Percentiles rank a stretch among this genome's conserved stretches.
phyloP scores from a whole-genome alignment of 2,329 filamentous ascomycete genomes.

The Rutstroemia sp. region DNA sequence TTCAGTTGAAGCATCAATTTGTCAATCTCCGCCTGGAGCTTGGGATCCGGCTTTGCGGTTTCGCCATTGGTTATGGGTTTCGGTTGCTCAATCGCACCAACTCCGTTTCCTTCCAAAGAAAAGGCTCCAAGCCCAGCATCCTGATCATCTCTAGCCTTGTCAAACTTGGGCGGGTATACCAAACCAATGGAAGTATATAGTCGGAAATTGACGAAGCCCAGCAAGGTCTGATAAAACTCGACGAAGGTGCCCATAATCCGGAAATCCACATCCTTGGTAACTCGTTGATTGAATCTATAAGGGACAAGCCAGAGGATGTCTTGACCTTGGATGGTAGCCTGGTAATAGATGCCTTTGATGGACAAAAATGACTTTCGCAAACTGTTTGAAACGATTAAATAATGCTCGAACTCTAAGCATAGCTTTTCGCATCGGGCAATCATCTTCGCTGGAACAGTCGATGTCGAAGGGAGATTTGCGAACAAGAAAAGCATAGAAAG shows the following conservation, averaged over 20 bases:
- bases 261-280: slow-evolving; percentile 93
- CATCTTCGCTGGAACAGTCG: slow-evolving; percentile 87
- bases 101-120: slow-evolving; percentile 71
- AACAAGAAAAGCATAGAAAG: slow-evolving; percentile 96
- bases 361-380: slow-evolving; percentile 94
- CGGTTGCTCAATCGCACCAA: slow-evolving; percentile 44
- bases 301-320: slow-evolving; percentile 96
- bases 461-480: slow-evolving; percentile 86
- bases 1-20: slow-evolving; percentile 64
- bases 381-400: slow-evolving; percentile 85
- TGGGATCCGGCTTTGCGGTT: slow-evolving; percentile 48
- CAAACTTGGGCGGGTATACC: slow-evolving; percentile 94
- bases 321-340: slow-evolving; percentile 93
- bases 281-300: slow-evolving; percentile 94
- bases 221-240: slow-evolving; percentile 94
- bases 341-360: slow-evolving; percentile 99
- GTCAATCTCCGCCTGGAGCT: slow-evolving; percentile 58
- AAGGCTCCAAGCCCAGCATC: slow-evolving; percentile 88
- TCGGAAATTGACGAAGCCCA: slow-evolving; percentile 93
- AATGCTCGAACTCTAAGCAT: slow-evolving; percentile 95
- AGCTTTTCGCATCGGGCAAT: slow-evolving; percentile 90
- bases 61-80: slow-evolving; percentile 46
- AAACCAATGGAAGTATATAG: slow-evolving; percentile 87
- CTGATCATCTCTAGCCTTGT: slow-evolving; percentile 76
- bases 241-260: slow-evolving; percentile 99